Evolutionary conservation across 2,329 filamentous ascomycete species (phyloP).

Genomic region (Fusarium sp.): DNA sequence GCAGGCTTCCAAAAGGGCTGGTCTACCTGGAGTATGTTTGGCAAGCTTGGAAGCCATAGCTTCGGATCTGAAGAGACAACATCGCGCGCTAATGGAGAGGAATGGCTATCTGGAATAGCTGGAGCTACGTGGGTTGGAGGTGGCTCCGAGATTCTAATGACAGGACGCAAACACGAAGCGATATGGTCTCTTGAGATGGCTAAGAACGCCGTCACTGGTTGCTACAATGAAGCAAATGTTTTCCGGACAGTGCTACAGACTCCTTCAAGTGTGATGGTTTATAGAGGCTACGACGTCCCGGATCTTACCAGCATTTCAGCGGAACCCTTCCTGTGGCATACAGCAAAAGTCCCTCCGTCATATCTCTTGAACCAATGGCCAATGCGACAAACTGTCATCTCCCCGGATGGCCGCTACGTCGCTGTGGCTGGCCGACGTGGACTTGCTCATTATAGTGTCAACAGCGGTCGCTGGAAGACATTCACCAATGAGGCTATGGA

Average conservation of each 20-base stretch:
- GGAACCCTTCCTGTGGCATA: conserved; percentile 95
- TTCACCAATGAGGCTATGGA: conserved; percentile 85
- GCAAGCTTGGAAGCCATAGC: conserved; percentile 86
- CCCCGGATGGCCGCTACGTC: conserved; percentile 91
- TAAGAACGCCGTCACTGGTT: conserved; percentile 90
- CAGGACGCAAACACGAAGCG: conserved; percentile 76
- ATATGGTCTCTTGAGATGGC: conserved; percentile 93
- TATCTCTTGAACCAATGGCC: conserved; percentile 96
- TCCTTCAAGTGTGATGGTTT: conserved; percentile 88
- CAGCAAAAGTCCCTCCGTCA: conserved; percentile 82
- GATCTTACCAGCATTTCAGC: conserved; percentile 92
- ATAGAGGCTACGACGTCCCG: conserved; percentile 90
- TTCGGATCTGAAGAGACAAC: conserved; percentile 77
- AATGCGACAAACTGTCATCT: conserved; percentile 86
- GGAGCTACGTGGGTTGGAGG: conserved; percentile 88
- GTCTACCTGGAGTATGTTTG: conserved; percentile 98
- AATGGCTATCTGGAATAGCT: conserved; percentile 83
- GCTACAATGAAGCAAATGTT: conserved; percentile 91
- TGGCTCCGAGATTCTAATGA: conserved; percentile 85
- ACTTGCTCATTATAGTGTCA: conserved; percentile 93
- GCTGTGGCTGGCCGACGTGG: conserved; percentile 95
- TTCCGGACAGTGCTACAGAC: conserved; percentile 91
- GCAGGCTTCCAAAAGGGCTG: conserved; percentile 92
- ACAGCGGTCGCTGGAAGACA: conserved; percentile 94
- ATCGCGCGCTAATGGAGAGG: conserved; percentile 76